Conservation (phyloP, 1,139 yeast species). For the Scheffersomyces segobiensis region DNA sequence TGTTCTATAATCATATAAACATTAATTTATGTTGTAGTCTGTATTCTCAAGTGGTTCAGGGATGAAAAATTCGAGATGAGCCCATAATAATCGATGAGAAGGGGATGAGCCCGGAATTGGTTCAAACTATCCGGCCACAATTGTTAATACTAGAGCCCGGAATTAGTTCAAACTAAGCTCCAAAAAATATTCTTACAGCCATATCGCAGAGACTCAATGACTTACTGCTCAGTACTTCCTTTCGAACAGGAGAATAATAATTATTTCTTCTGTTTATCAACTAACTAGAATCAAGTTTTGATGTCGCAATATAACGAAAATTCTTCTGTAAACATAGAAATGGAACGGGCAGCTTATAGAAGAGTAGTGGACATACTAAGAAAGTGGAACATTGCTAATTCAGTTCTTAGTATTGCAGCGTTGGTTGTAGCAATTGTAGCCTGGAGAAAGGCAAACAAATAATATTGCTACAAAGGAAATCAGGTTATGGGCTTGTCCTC, state of each 20-base stretch:
- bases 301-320: too few relatives aligned
- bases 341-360: neutral
- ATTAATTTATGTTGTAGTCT: neutral
- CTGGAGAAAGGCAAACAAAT: neutral
- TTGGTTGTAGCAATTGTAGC: neutral
- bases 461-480: neutral
- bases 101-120: neutral
- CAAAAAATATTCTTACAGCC: too few relatives aligned
- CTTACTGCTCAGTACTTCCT: neutral
- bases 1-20: slow-evolving; percentile 15
- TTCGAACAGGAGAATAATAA: neutral
- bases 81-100: neutral
- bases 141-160: too few relatives aligned
- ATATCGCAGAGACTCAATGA: too few relatives aligned
- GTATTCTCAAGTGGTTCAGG: neutral
- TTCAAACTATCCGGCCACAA: too few relatives aligned
- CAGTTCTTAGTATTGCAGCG: neutral
- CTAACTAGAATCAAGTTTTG: neutral
- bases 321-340: neutral
- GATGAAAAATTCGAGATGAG: neutral
- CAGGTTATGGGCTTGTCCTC: too few relatives aligned
- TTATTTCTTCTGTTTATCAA: too few relatives aligned
- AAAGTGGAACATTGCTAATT: neutral
- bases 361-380: neutral
- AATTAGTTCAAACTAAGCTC: too few relatives aligned